phyloP scores from a whole-genome alignment of 2,329 filamentous ascomycete genomes.

The Phyllosticta citrichinensis region DNA sequence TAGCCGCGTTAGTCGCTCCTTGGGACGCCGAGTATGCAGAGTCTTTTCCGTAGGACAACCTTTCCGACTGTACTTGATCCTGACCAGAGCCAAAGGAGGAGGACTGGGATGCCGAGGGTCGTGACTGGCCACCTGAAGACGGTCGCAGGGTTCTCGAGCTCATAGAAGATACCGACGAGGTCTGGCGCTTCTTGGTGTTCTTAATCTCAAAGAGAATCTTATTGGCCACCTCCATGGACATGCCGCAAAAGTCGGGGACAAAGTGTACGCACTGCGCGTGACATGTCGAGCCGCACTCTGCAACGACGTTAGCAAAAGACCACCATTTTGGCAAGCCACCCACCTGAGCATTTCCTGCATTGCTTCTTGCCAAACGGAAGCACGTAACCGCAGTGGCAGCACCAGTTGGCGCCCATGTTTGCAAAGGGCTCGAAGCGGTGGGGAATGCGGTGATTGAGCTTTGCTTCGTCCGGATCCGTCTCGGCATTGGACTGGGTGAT shows the following conservation, averaged over 20 bases:
- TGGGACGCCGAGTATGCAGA: conserved; percentile 17
- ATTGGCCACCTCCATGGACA: conserved; percentile 97
- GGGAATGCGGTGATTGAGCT: conserved; percentile 98
- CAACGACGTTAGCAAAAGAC: conserved; percentile 14
- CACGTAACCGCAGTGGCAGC: conserved; percentile 96
- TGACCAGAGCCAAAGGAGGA: conserved; percentile 26
- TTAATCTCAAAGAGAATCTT: conserved; percentile 83
- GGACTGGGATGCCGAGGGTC: conserved; percentile 24
- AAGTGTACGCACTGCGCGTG: conserved; percentile 89
- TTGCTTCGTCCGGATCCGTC: conserved; percentile 96
- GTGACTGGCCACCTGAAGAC: conserved; percentile 35
- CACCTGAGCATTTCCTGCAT: conserved; percentile 82
- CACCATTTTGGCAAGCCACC: conserved; percentile 15
- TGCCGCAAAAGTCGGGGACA: conserved; percentile 96
- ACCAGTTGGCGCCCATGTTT: conserved; percentile 98
- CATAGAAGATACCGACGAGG: conserved; percentile 44
- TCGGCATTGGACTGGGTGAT: conserved; percentile 99
- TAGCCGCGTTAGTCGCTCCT: conserved; percentile 37
- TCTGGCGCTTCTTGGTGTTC: conserved; percentile 61
- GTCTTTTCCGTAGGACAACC: conserved; percentile 41
- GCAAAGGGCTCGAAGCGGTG: conserved; percentile 95
- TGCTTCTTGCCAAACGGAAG: conserved; percentile 92
- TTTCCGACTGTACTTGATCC: conserved; percentile 31
- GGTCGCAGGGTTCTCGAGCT: conserved; percentile 58
- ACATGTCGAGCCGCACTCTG: conserved; percentile 84